phyloP scores from a whole-genome alignment of 1,284 basidiomycete species.

The Puccinia horiana region DNA sequence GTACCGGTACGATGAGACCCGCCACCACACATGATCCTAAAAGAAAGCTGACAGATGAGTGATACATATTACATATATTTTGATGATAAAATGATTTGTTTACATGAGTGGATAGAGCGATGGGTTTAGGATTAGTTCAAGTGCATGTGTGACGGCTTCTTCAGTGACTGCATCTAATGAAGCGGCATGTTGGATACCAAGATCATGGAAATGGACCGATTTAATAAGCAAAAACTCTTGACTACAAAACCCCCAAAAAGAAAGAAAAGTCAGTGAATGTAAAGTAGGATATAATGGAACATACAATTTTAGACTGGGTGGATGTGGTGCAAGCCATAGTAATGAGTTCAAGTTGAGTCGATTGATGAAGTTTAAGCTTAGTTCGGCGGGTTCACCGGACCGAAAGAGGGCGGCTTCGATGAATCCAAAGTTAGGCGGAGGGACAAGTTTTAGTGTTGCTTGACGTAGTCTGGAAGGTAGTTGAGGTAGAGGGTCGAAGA shows the following conservation, averaged over 20 bases:
- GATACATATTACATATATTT: neutral
- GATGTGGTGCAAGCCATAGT: slow-evolving; percentile 37
- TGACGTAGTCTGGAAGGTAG: slow-evolving; percentile 4
- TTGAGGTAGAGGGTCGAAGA: slow-evolving; percentile 27
- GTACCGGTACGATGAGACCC: slow-evolving; percentile 64
- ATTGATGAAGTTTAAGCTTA: slow-evolving; percentile 23
- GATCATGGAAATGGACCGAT: slow-evolving; percentile 18
- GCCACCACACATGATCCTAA: slow-evolving; percentile 47
- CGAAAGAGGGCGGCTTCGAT: slow-evolving; percentile 24
- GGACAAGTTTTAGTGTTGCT: slow-evolving; percentile 25
- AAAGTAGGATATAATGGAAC: neutral
- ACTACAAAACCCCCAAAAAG: neutral
- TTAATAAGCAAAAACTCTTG: neutral
- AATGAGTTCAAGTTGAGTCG: slow-evolving; percentile 20
- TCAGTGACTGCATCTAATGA: slow-evolving; percentile 34
- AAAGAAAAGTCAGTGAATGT: neutral
- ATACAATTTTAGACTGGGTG: slow-evolving; percentile 8
- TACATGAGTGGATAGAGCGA: slow-evolving; percentile 37
- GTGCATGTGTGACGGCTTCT: slow-evolving; percentile 30
- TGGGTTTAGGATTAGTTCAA: slow-evolving; percentile 28
- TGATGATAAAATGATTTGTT: neutral
- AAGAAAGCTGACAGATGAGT: neutral
- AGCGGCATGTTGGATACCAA: slow-evolving; percentile 37
- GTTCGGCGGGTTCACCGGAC: slow-evolving; percentile 26
- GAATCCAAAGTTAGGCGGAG: slow-evolving; percentile 41